Percentiles rank a stretch among this genome's conserved stretches.
Evolutionary conservation across 208 protist species (phyloP).

Genomic region (Crithidia acanthocephali): DNA sequence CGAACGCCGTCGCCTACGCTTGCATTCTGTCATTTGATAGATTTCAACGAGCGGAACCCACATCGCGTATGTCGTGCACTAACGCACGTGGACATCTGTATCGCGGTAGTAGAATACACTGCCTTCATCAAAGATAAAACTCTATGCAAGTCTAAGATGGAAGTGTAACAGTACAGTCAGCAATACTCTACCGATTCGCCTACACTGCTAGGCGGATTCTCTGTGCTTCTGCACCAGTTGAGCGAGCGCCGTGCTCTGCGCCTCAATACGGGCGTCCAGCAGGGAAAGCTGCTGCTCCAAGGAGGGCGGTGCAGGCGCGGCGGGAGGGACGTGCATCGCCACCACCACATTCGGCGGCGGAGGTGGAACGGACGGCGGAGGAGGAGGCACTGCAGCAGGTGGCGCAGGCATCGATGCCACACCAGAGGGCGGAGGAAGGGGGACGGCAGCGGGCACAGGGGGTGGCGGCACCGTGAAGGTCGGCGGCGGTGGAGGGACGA

Average conservation of each 20-base stretch:
- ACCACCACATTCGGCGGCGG: neutral
- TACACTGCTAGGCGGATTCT: neutral
- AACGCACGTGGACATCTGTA: neutral
- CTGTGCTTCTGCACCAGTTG: constrained; percentile 22
- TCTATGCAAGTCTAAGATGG: neutral
- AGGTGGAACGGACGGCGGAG: neutral
- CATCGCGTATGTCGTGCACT: neutral
- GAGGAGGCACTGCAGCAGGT: neutral
- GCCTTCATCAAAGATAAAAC: too few relatives aligned
- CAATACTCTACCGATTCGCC: neutral
- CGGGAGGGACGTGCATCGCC: neutral
- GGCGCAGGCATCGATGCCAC: neutral
- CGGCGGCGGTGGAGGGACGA: neutral
- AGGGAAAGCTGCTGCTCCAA: constrained; percentile 18
- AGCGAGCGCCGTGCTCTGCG: constrained; percentile 27
- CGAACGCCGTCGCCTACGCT: too few relatives aligned
- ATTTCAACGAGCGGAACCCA: too few relatives aligned
- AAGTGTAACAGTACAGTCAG: neutral
- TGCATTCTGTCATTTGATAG: too few relatives aligned
- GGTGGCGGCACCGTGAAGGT: constrained; percentile 7
- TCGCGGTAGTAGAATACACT: too few relatives aligned
- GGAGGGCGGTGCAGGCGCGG: constrained; percentile 8
- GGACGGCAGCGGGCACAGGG: neutral
- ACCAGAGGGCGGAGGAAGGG: constrained; percentile 8
- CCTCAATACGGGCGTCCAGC: constrained; percentile 34